Conservation (phyloP, 257 asterid genomes). For the Gynochthodes officinalis region DNA sequence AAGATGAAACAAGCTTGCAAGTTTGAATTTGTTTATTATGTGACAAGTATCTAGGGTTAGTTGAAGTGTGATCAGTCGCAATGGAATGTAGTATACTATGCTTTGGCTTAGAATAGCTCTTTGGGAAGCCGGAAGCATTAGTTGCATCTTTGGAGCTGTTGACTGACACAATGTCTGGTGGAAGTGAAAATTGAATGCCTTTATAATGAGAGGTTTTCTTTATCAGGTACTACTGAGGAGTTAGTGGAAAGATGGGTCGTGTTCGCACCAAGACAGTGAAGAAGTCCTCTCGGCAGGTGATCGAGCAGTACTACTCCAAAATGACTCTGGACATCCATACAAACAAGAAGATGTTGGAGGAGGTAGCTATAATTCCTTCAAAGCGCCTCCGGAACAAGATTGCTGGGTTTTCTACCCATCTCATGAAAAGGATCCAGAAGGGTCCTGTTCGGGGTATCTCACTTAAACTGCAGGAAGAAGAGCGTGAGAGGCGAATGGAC, state of each 20-base stretch:
- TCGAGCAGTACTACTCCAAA: conserved; percentile 47
- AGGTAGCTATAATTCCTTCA: conserved; percentile 45
- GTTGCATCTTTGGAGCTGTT: neutral
- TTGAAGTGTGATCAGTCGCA: neutral
- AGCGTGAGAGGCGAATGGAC: conserved; percentile 50
- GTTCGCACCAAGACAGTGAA: conserved; percentile 50
- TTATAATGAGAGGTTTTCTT: neutral
- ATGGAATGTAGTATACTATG: neutral
- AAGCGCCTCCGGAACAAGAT: conserved; percentile 43
- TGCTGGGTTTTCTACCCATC: conserved; percentile 45
- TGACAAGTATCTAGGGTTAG: neutral
- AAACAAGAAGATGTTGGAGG: conserved; percentile 40
- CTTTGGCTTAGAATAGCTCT: neutral
- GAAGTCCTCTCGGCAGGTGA: conserved; percentile 52
- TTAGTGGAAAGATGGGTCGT: conserved; percentile 41
- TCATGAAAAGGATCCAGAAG: conserved; percentile 45
- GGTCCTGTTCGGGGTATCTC: conserved; percentile 45
- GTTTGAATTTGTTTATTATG: neutral
- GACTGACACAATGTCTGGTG: neutral
- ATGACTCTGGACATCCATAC: conserved; percentile 55
- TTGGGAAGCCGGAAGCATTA: neutral
- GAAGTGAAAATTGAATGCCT: neutral
- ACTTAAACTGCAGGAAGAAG: conserved; percentile 43
- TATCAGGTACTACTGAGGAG: conserved; percentile 3
- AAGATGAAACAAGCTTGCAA: neutral